A percentile compares a stretch with the other conserved stretches of the same genome.
Conservation (phyloP, 164 flowering plant species). For the Chimonanthus salicifolius region DNA sequence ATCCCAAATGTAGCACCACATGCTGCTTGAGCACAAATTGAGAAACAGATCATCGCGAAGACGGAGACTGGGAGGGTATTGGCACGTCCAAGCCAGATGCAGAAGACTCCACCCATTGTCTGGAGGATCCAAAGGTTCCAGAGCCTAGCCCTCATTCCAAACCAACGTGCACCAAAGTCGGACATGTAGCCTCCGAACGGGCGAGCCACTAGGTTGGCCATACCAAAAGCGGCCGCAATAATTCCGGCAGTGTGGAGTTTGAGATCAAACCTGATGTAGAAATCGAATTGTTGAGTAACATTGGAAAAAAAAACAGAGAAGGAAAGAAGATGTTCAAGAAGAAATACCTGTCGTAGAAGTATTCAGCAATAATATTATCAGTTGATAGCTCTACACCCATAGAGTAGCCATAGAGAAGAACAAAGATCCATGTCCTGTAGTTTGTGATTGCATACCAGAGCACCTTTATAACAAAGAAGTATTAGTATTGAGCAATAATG, state of each 20-base stretch:
- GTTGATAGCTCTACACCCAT: constrained; percentile 70
- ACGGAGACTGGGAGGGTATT: constrained; percentile 50
- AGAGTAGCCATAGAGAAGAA: constrained; percentile 65
- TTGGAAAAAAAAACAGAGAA: background rate
- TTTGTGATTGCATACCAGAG: constrained; percentile 57
- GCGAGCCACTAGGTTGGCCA: constrained; percentile 69
- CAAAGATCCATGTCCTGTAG: constrained; percentile 77
- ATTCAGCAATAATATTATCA: constrained; percentile 71
- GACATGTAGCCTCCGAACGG: constrained; percentile 67
- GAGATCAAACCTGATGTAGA: constrained; percentile 40
- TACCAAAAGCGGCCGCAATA: constrained; percentile 67
- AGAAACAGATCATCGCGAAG: constrained; percentile 61
- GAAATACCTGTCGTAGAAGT: constrained; percentile 52
- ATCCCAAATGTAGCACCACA: constrained; percentile 74
- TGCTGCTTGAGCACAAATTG: constrained; percentile 69
- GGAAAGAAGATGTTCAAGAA: background rate
- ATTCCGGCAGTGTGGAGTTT: constrained; percentile 73
- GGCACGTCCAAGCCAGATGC: constrained; percentile 63
- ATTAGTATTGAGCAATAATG: background rate
- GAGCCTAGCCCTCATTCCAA: constrained; percentile 67
- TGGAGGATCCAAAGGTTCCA: constrained; percentile 74
- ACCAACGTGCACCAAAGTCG: constrained; percentile 38
- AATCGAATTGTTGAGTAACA: background rate
- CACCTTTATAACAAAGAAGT: constrained; percentile 32
- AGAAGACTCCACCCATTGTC: constrained; percentile 66